Percentiles rank a stretch among this genome's conserved stretches.
Conservation (phyloP, 169 alveolate genomes). For the Plasmodium sp. region DNA sequence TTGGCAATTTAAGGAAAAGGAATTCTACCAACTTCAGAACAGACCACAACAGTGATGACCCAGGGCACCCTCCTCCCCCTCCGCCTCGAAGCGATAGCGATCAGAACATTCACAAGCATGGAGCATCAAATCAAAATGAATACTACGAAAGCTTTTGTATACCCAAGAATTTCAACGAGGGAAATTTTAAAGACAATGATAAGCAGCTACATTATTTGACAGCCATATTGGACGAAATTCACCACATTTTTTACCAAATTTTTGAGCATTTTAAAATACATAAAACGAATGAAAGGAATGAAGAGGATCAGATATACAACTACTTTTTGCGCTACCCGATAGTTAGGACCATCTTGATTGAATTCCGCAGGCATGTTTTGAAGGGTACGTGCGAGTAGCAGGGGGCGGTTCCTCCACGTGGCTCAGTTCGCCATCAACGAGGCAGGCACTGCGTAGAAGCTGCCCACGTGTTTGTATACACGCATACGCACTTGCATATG, state of each 20-base stretch:
- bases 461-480: not conserved
- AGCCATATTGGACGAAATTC: constrained; percentile 33
- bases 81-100: not conserved
- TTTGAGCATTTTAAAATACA: constrained; percentile 37
- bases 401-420: not conserved
- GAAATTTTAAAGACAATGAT: constrained; percentile 40
- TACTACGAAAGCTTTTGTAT: constrained; percentile 59
- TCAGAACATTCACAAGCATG: not conserved
- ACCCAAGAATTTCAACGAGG: constrained; percentile 41
- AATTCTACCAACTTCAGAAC: not conserved
- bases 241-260: constrained; percentile 36
- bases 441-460: not conserved
- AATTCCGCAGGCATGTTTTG: constrained; percentile 33
- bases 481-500: not conserved
- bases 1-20: constrained; percentile 11
- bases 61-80: not conserved
- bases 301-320: constrained; percentile 34
- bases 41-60: not conserved
- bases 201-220: constrained; percentile 47
- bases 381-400: not conserved
- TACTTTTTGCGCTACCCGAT: constrained; percentile 64
- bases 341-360: constrained; percentile 23
- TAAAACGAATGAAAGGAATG: constrained; percentile 25
- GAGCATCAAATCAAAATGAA: not conserved
- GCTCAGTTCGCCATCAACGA: not conserved